These are phyloP conservation scores for Solanum microdontum DNA, from an alignment of 257 asterid genomes.

Conservation along the genomic window DNA sequence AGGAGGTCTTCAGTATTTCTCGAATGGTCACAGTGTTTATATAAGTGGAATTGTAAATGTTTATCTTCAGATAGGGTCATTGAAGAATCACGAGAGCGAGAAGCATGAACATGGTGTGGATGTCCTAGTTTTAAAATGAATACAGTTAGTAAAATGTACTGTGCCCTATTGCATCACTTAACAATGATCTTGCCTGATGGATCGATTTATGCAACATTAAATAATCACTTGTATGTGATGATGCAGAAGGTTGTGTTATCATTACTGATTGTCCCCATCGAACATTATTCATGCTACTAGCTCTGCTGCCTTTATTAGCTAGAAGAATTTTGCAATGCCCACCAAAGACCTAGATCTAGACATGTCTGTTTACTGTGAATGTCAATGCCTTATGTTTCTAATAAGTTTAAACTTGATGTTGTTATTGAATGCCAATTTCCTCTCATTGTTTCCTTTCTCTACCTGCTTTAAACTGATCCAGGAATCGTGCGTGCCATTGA, in stretches of 20 bases:
- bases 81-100: neutral
- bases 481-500: slow-evolving; percentile 88
- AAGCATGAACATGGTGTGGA: neutral
- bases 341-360: neutral
- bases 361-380: neutral
- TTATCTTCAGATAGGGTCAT: neutral
- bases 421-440: neutral
- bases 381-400: neutral
- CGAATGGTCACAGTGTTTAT: neutral
- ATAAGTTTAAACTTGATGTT: neutral
- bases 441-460: neutral
- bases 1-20: neutral
- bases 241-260: neutral
- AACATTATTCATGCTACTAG: neutral
- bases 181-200: neutral
- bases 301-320: neutral
- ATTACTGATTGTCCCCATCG: neutral
- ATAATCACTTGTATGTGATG: neutral
- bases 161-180: neutral
- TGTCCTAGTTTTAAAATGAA: neutral
- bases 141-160: neutral
- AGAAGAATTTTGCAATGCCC: neutral
- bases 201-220: neutral
- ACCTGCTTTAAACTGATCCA: slow-evolving; percentile 16
- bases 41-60: neutral